phyloP scores from a whole-genome alignment of 129 eudicot genomes.

The Scalesia atractyloides region DNA sequence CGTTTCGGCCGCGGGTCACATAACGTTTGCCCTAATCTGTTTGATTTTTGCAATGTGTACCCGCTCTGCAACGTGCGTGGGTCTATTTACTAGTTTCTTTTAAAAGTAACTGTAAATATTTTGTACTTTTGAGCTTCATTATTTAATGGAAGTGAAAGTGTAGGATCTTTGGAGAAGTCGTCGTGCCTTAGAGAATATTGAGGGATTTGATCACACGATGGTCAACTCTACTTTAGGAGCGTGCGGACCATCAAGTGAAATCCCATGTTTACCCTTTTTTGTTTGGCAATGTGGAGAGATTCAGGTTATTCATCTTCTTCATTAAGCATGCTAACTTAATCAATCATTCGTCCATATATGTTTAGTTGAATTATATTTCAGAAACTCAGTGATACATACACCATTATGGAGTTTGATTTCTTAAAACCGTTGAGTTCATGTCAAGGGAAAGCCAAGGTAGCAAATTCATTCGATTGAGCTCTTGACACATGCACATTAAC shows the following conservation, averaged over 20 bases:
- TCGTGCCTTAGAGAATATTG: constrained; percentile 52
- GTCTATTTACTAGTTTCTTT: no score
- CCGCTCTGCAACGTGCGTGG: no score
- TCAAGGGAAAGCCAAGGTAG: constrained; percentile 65
- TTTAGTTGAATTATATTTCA: constrained; percentile 35
- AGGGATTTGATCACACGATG: constrained; percentile 82
- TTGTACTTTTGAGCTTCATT: constrained; percentile 8
- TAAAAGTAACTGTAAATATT: not conserved
- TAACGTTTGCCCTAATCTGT: no score
- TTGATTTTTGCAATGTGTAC: no score
- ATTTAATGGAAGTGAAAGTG: constrained; percentile 6
- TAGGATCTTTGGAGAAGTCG: constrained; percentile 98
- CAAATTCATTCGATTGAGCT: not conserved
- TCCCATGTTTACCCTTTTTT: constrained; percentile 66
- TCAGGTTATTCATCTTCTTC: constrained; percentile 45
- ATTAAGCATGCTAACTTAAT: not conserved
- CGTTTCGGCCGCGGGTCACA: no score
- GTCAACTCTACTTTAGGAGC: constrained; percentile 82
- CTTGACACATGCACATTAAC: not conserved
- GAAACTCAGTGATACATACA: constrained; percentile 65
- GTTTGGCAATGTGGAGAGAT: constrained; percentile 85
- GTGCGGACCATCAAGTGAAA: constrained; percentile 57
- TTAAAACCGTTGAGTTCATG: constrained; percentile 61
- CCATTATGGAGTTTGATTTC: constrained; percentile 79
- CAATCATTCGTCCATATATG: not conserved